A percentile compares a stretch with the other conserved stretches of the same genome.
These are phyloP conservation scores for Pulveroboletus sp. DNA, from an alignment of 1,284 basidiomycete genomes.

Conservation along the genomic window DNA sequence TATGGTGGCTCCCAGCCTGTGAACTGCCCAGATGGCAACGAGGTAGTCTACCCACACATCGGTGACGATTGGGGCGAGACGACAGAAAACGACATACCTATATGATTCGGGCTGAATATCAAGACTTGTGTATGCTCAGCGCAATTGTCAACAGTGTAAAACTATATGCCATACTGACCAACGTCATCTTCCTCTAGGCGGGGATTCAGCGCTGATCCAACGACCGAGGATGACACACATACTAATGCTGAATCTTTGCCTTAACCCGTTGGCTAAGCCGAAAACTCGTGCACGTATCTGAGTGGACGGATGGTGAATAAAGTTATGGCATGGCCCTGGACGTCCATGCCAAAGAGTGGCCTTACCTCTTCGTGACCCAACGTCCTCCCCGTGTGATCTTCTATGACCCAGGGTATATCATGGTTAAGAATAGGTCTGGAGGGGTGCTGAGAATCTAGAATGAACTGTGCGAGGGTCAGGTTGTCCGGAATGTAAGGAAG, in stretches of 20 bases:
- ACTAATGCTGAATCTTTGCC: slow-evolving; percentile 48
- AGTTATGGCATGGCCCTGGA: not conserved
- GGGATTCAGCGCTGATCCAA: not conserved
- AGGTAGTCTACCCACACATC: slow-evolving; percentile 59
- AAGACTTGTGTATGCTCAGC: slow-evolving; percentile 49
- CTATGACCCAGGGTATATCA: slow-evolving; percentile 59
- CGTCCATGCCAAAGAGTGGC: not conserved
- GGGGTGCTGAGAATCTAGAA: slow-evolving; percentile 58
- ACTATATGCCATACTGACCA: slow-evolving; percentile 24
- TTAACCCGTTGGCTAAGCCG: slow-evolving; percentile 59
- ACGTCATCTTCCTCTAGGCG: slow-evolving; percentile 47
- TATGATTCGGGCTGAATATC: slow-evolving; percentile 67
- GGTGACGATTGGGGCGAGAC: not conserved
- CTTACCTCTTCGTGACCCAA: slow-evolving; percentile 50
- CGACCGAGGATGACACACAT: slow-evolving; percentile 11
- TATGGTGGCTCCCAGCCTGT: slow-evolving; percentile 70
- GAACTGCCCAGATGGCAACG: slow-evolving; percentile 71
- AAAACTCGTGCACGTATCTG: slow-evolving; percentile 56
- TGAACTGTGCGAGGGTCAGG: slow-evolving; percentile 67
- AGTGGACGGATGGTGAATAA: not conserved
- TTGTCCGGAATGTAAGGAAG: slow-evolving; percentile 64
- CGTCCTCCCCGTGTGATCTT: slow-evolving; percentile 55
- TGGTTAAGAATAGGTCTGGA: slow-evolving; percentile 43
- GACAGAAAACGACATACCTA: slow-evolving; percentile 44
- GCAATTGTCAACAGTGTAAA: not conserved